Conservation (phyloP, 208 protist genomes). For the Acanthamoeba lenticulata region DNA sequence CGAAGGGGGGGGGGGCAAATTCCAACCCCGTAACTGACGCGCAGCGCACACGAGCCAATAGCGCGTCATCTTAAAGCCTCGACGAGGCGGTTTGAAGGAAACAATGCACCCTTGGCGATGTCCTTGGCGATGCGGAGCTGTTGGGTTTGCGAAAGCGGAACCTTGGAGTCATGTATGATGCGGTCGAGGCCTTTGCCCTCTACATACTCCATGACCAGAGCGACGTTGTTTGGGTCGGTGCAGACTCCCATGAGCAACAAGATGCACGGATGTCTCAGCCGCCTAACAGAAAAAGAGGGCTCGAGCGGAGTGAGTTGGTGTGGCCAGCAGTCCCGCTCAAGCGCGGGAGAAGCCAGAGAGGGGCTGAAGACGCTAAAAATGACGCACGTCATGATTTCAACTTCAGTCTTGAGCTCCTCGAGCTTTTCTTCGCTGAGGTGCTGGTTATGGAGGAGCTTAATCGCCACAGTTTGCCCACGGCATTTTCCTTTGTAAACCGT, state of each 20-base stretch:
- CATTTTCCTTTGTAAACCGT: slow-evolving; percentile 56
- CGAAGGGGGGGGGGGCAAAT: no score
- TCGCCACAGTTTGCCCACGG: slow-evolving; percentile 31
- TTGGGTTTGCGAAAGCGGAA: background rate
- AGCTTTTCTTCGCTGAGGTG: slow-evolving; percentile 56
- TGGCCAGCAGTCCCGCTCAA: no score
- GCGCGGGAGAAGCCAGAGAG: no score
- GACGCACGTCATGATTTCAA: slow-evolving; percentile 39
- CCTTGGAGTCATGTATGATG: slow-evolving; percentile 36
- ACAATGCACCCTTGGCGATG: slow-evolving; percentile 22
- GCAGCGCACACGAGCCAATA: no score
- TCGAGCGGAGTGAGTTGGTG: no score
- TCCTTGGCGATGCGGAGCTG: slow-evolving; percentile 40
- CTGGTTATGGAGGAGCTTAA: slow-evolving; percentile 58
- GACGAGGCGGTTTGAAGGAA: background rate
- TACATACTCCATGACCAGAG: slow-evolving; percentile 59
- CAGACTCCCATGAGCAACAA: slow-evolving; percentile 51
- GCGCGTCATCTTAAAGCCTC: background rate
- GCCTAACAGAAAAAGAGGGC: background rate
- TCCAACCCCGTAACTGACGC: no score
- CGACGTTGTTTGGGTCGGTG: slow-evolving; percentile 46
- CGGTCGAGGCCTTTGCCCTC: slow-evolving; percentile 49
- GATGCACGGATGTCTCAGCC: slow-evolving; percentile 48
- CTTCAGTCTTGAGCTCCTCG: slow-evolving; percentile 50
- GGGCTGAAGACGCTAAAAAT: background rate